Evolutionary conservation across 257 asterid species (phyloP), one percentile per base, ranked within the genome.

Genomic region (Solanum chaucha): DNA sequence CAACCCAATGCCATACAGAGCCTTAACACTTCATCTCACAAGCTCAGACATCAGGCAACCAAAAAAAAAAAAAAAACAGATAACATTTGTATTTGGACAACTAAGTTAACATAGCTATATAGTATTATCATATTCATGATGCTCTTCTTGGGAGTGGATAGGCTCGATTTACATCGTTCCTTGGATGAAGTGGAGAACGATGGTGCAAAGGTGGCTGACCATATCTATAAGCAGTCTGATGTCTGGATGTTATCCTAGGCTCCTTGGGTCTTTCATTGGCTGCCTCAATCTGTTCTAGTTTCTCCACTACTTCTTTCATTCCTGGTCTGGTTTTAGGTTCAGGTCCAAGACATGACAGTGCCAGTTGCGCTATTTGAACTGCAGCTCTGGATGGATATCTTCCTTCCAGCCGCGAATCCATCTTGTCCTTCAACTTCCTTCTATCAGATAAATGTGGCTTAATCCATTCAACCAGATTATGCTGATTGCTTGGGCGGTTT

Each of bases 341-440:
- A 10, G 86, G 59, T 88, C 87, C 95, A 22, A 95, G 91, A 67
- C 98, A 95, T 32, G 86, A 91, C 8, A 91, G 88, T 46, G 97
- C 94, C 82, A 95, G 95, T 59, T 92, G 93, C 6, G 96, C 93
- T 41, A 92, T 87, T 64, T 90, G 92, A 3, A 88, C 82, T 1
- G 96, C 96, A 46, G 97, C 89, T 83, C 88, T 93, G 9, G 91
- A 92, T 72, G 97, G 97, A 86, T 93, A 95, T 88, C 84, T 90
- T 51, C 96, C 98, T 85, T 91, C 94, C 85, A 95, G 75, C 65
- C 90, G 92, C 4, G 92, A 78, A 87, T 93, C 98, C 94, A 95
- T 93, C 5, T 89, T 87, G 24, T 90, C 82, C 93, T 92, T 95
- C 85, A 95, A 59, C 91, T 89, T 95, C 88, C 94, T 94, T 89